A percentile compares a stretch with the other conserved stretches of the same genome.
phyloP scores from a whole-genome alignment of 345 rosid genomes.

The Corymbia maculata region DNA sequence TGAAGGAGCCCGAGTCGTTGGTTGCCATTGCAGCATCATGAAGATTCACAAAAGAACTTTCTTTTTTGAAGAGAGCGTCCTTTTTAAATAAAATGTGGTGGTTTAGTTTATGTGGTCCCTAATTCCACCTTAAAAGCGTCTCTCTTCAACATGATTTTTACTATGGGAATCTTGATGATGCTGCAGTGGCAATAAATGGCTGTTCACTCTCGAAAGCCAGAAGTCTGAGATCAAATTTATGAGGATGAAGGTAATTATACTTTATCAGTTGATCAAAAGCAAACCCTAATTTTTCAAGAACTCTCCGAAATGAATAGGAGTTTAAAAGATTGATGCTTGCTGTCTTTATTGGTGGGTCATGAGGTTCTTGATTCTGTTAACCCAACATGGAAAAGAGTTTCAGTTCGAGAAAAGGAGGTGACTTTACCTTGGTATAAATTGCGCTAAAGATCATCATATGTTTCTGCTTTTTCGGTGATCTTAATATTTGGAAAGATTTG shows the following conservation, averaged over 20 bases:
- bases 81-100: not conserved
- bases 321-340: not conserved
- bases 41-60: constrained; percentile 60
- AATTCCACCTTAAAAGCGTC: not conserved
- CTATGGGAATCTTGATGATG: constrained; percentile 96
- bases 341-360: not conserved
- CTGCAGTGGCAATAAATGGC: constrained; percentile 87
- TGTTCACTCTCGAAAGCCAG: not conserved
- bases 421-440: not conserved
- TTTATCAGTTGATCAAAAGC: not conserved
- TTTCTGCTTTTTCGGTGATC: not conserved
- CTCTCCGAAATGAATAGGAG: not conserved
- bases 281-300: not conserved
- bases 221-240: not conserved
- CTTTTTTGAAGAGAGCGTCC: constrained; percentile 4
- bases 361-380: not conserved
- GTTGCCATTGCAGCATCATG: constrained; percentile 81
- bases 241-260: not conserved
- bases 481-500: not conserved
- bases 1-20: constrained; percentile 37
- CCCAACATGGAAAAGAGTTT: not conserved
- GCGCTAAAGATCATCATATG: not conserved
- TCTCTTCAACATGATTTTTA: not conserved
- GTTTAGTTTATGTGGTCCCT: constrained; percentile 1
- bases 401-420: not conserved